Evolutionary conservation across 495 filamentous ascomycete species (phyloP), one percentile per base, ranked within the genome.

Genomic region (Aspergillus saccharolyticus): DNA sequence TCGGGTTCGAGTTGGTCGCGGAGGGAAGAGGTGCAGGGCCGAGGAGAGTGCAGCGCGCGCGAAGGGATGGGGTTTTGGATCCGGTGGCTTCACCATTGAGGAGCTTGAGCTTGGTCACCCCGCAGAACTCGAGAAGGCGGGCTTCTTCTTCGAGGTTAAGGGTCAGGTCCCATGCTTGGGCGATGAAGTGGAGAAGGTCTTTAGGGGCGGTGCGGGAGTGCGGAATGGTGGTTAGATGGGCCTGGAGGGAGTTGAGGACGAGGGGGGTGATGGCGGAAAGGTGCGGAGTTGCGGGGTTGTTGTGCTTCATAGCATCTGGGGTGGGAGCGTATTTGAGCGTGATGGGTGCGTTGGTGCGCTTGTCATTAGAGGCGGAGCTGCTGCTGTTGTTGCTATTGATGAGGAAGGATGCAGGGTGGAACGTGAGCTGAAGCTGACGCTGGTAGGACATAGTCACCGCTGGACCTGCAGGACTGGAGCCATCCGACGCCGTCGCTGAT

Each of bases 401-500:
- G 16, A 58, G 57, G 52, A 91, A 90, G 16, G 85, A 79, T 12
- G 78, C 62, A 3, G 85, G 80, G 62, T 90, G 81, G 72, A 96
- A 90, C 45, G 81, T 83, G 42, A 96, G 81, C 62, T 90, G 82
- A 30, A 97, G 81, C 53, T 93, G 85, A 39, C 79, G 77, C 59
- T 80, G 75, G 74, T 95, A 96, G n/a, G 82, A 83, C 81, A 97
- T 86, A 6, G 86, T 87, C 39, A 96, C 66, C 4, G 74, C 76
- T 1, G 80, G 84, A 15, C 78, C 82, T 44, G 68, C 62, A 17
- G 64, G 44, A 3, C 6, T 39, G 7, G 57, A 57, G 21, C 64
- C 22, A 8, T 50, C 66, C 1, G 67, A 58, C 7, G 77, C 67
- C 8, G 83, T 76, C 12, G 85, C 85, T 0, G 83, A 83, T 54